phyloP scores from a whole-genome alignment of 2,329 filamentous ascomycete species.

The Pyricularia pennisetigena region DNA sequence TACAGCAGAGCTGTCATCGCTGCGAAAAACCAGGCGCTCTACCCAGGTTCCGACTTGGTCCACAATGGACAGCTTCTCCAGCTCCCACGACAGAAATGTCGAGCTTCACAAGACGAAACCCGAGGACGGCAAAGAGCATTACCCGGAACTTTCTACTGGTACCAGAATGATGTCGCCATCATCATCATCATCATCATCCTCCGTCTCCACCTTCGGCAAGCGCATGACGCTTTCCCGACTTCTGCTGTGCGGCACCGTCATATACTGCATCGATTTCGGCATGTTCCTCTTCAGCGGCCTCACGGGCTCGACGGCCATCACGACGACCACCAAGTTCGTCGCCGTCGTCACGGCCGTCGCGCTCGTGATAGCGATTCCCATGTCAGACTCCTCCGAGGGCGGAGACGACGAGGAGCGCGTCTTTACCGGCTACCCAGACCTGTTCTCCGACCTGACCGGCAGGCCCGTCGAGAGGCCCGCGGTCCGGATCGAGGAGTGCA shows the following conservation, averaged over 20 bases:
- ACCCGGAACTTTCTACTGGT: neutral
- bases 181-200: neutral
- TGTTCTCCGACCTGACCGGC: neutral
- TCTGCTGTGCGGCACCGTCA: neutral
- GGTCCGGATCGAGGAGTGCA: neutral
- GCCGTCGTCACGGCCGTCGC: neutral
- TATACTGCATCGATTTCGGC: neutral
- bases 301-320: neutral
- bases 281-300: neutral
- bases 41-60: neutral
- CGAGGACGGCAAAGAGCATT: neutral
- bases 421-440: neutral
- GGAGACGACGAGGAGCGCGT: neutral
- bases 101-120: neutral
- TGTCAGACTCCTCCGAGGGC: neutral
- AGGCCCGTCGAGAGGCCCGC: neutral
- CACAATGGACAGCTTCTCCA: neutral
- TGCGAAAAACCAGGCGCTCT: neutral
- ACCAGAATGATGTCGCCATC: neutral
- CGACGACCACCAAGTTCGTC: neutral
- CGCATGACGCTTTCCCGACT: neutral
- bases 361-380: neutral
- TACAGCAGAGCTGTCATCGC: neutral
- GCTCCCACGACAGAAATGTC: neutral
- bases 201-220: neutral